Evolutionary conservation across 345 rosid species (phyloP).

Genomic region (Arabidopsis arenosa): DNA sequence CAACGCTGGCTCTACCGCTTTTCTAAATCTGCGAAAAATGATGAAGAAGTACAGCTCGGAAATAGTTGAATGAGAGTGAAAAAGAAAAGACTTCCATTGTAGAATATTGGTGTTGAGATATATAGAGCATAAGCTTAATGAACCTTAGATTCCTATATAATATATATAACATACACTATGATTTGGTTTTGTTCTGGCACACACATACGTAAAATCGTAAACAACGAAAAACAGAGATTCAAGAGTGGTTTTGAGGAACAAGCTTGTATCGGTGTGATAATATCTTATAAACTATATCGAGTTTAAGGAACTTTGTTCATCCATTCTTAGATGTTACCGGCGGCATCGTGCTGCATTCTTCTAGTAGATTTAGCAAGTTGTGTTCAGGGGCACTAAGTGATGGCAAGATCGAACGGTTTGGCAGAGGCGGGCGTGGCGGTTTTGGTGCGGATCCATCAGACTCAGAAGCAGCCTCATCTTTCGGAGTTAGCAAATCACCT

Average conservation of each 20-base stretch:
- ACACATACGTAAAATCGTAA: conserved; percentile 30
- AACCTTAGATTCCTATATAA: conserved; percentile 27
- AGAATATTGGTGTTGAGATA: conserved; percentile 13
- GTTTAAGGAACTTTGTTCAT: conserved; percentile 14
- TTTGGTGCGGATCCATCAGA: conserved; percentile 45
- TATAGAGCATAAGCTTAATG: conserved; percentile 34
- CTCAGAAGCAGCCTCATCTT: conserved; percentile 61
- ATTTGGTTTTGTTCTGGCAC: conserved; percentile 33
- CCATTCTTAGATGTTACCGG: conserved; percentile 51
- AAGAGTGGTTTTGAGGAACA: conserved; percentile 4
- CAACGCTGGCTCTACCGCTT: background rate
- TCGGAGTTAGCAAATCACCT: conserved; percentile 72
- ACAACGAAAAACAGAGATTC: conserved; percentile 15
- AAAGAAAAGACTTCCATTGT: background rate
- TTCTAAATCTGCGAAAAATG: background rate
- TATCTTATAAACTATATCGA: conserved; percentile 36
- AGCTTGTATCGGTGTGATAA: conserved; percentile 27
- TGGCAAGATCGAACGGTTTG: conserved; percentile 72
- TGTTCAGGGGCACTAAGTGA: conserved; percentile 94
- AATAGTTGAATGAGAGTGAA: background rate
- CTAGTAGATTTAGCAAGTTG: conserved; percentile 75
- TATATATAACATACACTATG: conserved; percentile 40
- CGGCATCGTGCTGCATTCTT: conserved; percentile 77
- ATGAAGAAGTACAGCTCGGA: background rate
- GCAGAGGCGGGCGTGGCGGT: conserved; percentile 49